A percentile compares a stretch with the other conserved stretches of the same genome.
Conservation (phyloP, 2,329 filamentous ascomycete genomes). For the Fusarium cyanostomum region DNA sequence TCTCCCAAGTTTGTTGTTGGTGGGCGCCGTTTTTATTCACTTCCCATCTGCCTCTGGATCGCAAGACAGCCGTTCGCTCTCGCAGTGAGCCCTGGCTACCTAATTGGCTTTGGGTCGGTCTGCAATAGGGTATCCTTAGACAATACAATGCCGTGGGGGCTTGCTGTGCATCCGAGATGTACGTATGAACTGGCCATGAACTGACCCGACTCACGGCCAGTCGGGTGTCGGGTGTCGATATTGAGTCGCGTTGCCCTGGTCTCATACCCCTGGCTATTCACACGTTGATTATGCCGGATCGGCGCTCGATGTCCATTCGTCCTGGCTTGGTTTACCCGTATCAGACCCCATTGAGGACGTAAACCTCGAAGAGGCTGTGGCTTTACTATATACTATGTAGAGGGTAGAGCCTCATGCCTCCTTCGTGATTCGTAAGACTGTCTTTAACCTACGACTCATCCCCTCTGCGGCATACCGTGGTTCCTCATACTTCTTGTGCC, state of each 20-base stretch:
- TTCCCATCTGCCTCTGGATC: constrained; percentile 5
- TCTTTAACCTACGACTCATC: not conserved
- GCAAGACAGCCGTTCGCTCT: not conserved
- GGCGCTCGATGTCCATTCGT: constrained; percentile 2
- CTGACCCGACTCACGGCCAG: constrained; percentile 10
- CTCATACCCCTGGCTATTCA: constrained; percentile 9
- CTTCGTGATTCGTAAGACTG: not conserved
- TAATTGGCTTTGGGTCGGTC: constrained; percentile 1
- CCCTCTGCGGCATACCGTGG: not conserved
- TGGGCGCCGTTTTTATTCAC: not conserved
- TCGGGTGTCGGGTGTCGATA: not conserved
- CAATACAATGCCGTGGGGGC: constrained; percentile 1
- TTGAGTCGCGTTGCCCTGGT: constrained; percentile 18
- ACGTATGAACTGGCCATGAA: constrained; percentile 17
- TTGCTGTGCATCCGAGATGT: constrained; percentile 10
- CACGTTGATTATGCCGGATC: constrained; percentile 9
- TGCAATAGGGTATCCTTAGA: not conserved
- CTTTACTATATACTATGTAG: too few relatives aligned
- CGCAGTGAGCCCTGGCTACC: constrained; percentile 6
- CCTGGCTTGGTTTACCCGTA: not conserved
- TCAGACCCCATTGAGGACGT: not conserved
- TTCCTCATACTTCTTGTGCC: not conserved
- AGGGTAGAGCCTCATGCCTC: constrained; percentile 8
- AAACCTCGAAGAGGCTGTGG: too few relatives aligned
- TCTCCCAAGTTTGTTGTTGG: not conserved